These are phyloP conservation scores for Cryptococcus sp. DNA, from an alignment of 1,284 basidiomycete genomes.

Conservation along the genomic window DNA sequence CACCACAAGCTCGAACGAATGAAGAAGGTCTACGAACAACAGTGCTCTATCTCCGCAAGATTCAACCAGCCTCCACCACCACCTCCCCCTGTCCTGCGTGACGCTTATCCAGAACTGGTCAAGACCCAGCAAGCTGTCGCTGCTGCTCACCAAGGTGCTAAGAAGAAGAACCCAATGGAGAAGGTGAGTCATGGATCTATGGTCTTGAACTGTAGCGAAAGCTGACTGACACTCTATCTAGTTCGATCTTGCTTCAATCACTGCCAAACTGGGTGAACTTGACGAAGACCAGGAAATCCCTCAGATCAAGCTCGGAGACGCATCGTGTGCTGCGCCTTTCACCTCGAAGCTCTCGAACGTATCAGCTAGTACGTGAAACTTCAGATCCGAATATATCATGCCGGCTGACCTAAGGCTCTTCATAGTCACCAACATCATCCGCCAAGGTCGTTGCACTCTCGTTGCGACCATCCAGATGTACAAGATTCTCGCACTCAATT, in stretches of 20 bases:
- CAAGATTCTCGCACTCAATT: constrained; percentile 95
- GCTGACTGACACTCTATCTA: constrained; percentile 43
- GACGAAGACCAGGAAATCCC: constrained; percentile 86
- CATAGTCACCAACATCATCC: constrained; percentile 87
- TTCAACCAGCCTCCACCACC: constrained; percentile 91
- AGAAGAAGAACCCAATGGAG: constrained; percentile 83
- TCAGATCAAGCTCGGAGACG: constrained; percentile 95
- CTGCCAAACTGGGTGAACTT: constrained; percentile 85
- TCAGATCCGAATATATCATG: background rate
- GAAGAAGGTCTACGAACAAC: constrained; percentile 94
- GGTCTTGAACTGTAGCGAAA: background rate
- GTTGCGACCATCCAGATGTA: constrained; percentile 99
- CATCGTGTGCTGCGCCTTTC: constrained; percentile 93
- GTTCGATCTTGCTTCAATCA: constrained; percentile 87
- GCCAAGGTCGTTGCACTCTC: constrained; percentile 92
- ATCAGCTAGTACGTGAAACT: constrained; percentile 69
- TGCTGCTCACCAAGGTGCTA: constrained; percentile 64
- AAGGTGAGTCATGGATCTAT: constrained; percentile 62
- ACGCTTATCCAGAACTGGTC: constrained; percentile 84
- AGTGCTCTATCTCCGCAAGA: constrained; percentile 79
- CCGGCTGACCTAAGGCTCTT: background rate
- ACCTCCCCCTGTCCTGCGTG: constrained; percentile 78
- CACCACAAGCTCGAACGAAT: constrained; percentile 82
- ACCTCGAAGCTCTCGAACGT: constrained; percentile 94
- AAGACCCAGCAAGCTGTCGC: constrained; percentile 79